These are phyloP conservation scores for Xylariaceae sp. DNA, from an alignment of 2,329 filamentous ascomycete species.

Conservation along the genomic window DNA sequence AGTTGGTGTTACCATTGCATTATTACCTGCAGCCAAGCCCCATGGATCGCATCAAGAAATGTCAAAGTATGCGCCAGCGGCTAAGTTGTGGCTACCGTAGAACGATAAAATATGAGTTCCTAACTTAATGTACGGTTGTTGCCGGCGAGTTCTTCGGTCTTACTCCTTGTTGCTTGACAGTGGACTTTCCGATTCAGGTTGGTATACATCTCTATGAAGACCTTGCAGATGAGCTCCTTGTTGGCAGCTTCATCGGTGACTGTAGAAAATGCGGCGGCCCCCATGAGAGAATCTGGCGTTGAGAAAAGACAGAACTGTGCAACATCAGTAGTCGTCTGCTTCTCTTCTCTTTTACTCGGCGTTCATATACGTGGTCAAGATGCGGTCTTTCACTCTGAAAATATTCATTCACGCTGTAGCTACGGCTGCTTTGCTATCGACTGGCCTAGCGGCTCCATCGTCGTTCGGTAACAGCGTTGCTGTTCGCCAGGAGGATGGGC, in stretches of 20 bases:
- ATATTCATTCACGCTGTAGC: conserved; percentile 4
- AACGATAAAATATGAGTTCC: not conserved
- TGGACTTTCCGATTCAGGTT: too few species aligned
- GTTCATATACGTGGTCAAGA: not conserved
- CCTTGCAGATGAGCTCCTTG: too few species aligned
- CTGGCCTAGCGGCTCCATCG: conserved; percentile 5
- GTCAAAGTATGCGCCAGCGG: not conserved
- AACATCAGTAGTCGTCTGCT: too few species aligned
- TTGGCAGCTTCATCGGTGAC: too few species aligned
- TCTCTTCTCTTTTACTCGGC: not conserved
- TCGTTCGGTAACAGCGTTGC: conserved; percentile 1
- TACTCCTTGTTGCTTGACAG: not conserved
- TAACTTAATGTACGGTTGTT: not conserved
- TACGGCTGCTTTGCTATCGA: conserved; percentile 8
- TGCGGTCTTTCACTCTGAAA: conserved; percentile 13
- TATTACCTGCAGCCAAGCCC: too few species aligned
- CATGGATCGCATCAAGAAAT: not conserved
- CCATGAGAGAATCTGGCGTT: too few species aligned
- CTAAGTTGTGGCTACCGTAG: not conserved
- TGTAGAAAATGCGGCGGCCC: too few species aligned
- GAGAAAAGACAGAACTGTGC: too few species aligned
- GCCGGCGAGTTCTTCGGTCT: not conserved
- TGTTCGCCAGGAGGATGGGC: conserved; percentile 7
- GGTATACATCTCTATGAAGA: too few species aligned
- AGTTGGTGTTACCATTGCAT: too few species aligned